Evolutionary conservation across 2,329 filamentous ascomycete species (phyloP), one percentile per base, ranked within the genome.

Genomic region (Furcasterigmium sp.): DNA sequence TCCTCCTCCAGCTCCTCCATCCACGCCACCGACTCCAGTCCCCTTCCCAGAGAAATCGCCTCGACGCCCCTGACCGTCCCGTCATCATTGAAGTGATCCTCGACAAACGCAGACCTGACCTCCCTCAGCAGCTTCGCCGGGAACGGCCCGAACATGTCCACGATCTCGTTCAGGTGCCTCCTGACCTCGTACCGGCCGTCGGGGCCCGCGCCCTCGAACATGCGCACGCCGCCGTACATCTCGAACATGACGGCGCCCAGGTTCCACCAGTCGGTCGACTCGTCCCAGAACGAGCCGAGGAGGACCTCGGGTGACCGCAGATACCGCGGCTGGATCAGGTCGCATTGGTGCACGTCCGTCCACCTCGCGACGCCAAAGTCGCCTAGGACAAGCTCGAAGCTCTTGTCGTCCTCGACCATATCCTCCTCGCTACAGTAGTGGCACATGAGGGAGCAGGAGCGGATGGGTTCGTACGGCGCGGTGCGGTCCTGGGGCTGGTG

Each of bases 291-390:
- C 5, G 51, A 51, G n/a, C 48, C 53, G 10, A 58, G 51, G 14
- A 55, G 53, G 7, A 57, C 56, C 42, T 57, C 51, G 3, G 56
- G 54, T 1, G 54, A 51, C 11, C 54, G 50, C 2, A 58, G 44
- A 44, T 40, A 53, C 21, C 52, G 34, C 0, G 56, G 55, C 35
- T 58, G 53, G 39, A 56, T 57, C 51, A 50, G 53, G 23, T 56
- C 53, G 4, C 51, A 53, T 7, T 57, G 43, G 34, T 57, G 54
- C 13, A 46, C 45, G 23, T 55, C 36, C 37, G 51, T 29, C 54
- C 55, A 56, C 35, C 52, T 53, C 15, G 54, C 53, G 51, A 40
- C 47, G 3, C 52, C 51, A 51, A 46, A 54, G 17, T 54, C 51
- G 3, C 51, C 52, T 2, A 54, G 28, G 2, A 46, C 46, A 21